phyloP scores from a whole-genome alignment of 2,329 filamentous ascomycete genomes.

The Trichoderma sp. region DNA sequence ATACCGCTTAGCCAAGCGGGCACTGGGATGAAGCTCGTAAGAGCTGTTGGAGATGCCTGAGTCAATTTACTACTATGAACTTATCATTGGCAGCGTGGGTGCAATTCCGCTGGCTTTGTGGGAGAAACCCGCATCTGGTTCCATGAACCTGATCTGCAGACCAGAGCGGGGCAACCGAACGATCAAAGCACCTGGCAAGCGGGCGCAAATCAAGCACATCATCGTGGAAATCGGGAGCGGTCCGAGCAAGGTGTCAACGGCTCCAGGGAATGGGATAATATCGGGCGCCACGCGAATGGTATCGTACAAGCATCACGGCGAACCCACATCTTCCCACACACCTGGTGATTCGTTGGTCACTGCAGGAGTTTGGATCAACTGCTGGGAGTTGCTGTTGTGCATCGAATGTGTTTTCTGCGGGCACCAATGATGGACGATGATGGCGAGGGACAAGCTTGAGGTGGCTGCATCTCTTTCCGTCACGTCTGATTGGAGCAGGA shows the following conservation, averaged over 20 bases:
- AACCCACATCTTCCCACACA: background rate
- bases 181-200: no score
- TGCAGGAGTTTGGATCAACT: background rate
- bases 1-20: conserved; percentile 30
- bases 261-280: background rate
- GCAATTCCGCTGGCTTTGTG: no score
- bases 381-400: background rate
- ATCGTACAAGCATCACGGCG: background rate
- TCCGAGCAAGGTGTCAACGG: background rate
- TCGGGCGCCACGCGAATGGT: background rate
- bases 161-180: no score
- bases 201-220: background rate
- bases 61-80: background rate
- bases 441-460: background rate
- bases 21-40: background rate
- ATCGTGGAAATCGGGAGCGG: background rate
- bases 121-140: no score
- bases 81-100: background rate
- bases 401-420: background rate
- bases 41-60: background rate
- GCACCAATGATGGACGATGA: background rate
- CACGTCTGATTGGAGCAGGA: background rate
- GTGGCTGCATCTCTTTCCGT: background rate
- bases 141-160: no score
- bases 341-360: background rate